Conservation (phyloP, 768 basidiomycete genomes). For the Trametes villosa region DNA sequence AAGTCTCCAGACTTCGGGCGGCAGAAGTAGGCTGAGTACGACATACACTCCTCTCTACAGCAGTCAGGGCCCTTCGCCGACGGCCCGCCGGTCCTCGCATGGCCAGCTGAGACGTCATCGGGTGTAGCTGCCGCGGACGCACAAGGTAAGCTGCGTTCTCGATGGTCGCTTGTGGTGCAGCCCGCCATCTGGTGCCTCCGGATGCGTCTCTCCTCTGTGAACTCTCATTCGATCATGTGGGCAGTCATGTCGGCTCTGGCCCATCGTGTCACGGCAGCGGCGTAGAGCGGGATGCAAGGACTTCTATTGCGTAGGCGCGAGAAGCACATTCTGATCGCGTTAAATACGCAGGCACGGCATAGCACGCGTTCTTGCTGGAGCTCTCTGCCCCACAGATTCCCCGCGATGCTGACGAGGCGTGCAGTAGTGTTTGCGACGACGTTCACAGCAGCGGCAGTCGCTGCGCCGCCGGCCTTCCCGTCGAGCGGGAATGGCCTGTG, state of each 20-base stretch:
- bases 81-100: slow-evolving; percentile 12
- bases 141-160: slow-evolving; percentile 14
- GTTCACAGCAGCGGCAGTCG: slow-evolving; percentile 5
- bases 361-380: not conserved
- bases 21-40: not conserved
- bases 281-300: not conserved
- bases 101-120: slow-evolving; percentile 8
- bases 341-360: not conserved
- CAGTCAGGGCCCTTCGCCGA: slow-evolving; percentile 5
- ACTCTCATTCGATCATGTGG: slow-evolving; percentile 5
- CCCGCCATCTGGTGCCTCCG: slow-evolving; percentile 9
- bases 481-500: slow-evolving; percentile 76
- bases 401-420: slow-evolving; percentile 15
- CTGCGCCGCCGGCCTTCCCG: slow-evolving; percentile 57
- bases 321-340: not conserved
- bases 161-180: not conserved
- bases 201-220: not conserved
- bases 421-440: slow-evolving; percentile 12
- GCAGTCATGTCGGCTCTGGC: slow-evolving; percentile 4
- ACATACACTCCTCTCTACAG: not conserved
- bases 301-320: not conserved
- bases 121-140: slow-evolving; percentile 1
- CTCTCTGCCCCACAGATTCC: not conserved
- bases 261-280: not conserved
- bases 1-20: not conserved